Evolutionary conservation across 2,329 filamentous ascomycete genomes (phyloP), one percentile per base, ranked within the genome.

Genomic region (Thielaviopsis cerberus): DNA sequence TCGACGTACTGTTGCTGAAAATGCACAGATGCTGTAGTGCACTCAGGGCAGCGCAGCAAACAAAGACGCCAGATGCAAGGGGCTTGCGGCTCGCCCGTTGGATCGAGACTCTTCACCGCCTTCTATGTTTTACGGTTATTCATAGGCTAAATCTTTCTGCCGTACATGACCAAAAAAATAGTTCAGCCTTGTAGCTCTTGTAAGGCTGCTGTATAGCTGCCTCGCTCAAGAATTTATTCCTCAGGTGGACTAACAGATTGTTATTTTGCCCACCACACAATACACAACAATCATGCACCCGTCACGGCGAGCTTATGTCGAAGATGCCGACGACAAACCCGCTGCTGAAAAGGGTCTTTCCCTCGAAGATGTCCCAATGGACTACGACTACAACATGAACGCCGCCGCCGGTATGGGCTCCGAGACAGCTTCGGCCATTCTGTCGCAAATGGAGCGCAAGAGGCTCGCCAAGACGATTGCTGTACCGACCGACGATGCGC

Each of bases 401-500:
- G 74, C 81, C 30, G 74, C 74, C 2, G 76, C 79, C 22, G 86
- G 86, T 53, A 82, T 85, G 52, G 80, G 84, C 7, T 80, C 86
- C 4, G 86, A 92, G 67, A 88, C 88, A 68, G 88, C 88, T 2
- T 90, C 88, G 2, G 88, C 87, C 15, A 83, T 96, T 57, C 74
- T 94, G 22, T 84, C 81, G 34, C 90, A 97, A 68, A 92, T 98
- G 70, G 86, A 89, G 66, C 86, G 91, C 62, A 96, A 95, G 71
- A 82, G 89, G 66, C 80, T 88, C 66, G 90, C 89, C 11, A 89
- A 89, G 20, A 85, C 86, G 11, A 87, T 97, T 64, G 85, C 86
- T 13, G 92, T 98, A 3, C 92, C 91, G 0, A 98, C 94, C 57
- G 90, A 96, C 68, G 92, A 98, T 74, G 83, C 79, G 62, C 82